Percentiles rank a stretch among this genome's conserved stretches.
Conservation (phyloP, 2,329 filamentous ascomycete species). For the Colletotrichum incanum region DNA sequence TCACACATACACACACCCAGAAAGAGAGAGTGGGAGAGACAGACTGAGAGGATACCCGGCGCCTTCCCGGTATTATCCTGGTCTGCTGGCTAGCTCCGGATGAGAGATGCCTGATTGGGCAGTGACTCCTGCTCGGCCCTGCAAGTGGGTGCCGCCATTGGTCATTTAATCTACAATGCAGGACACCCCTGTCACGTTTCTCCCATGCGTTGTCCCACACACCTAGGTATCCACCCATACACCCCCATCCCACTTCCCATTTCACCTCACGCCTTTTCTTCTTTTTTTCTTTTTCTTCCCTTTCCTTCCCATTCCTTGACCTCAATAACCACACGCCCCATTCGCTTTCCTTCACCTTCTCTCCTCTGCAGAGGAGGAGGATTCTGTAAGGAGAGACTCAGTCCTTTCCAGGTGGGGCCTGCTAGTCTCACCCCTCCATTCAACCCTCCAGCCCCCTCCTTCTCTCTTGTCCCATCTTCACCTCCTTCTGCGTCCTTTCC, state of each 20-base stretch:
- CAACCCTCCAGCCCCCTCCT: conserved; percentile 29
- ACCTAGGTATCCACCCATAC: conserved; percentile 12
- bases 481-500: conserved; percentile 15
- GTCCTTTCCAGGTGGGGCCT: conserved; percentile 22
- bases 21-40: not conserved
- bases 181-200: conserved; percentile 65
- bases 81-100: conserved; percentile 63
- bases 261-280: conserved; percentile 15
- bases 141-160: conserved; percentile 60
- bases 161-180: conserved; percentile 67
- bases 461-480: conserved; percentile 27
- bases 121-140: conserved; percentile 60
- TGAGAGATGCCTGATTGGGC: conserved; percentile 66
- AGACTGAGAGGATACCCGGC: conserved; percentile 26
- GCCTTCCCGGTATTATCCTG: conserved; percentile 54
- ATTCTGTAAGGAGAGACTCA: not conserved
- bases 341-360: conserved; percentile 3
- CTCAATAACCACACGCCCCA: conserved; percentile 2
- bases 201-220: conserved; percentile 65
- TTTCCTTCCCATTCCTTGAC: conserved; percentile 4
- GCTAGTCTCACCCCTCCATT: conserved; percentile 25
- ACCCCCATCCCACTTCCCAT: not conserved
- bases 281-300: not conserved
- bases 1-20: not conserved
- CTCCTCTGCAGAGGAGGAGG: too few relatives aligned